Percentiles rank a stretch among this genome's conserved stretches.
Evolutionary conservation across 2,329 filamentous ascomycete species (phyloP).

Genomic region (Aspergillus vadensis): DNA sequence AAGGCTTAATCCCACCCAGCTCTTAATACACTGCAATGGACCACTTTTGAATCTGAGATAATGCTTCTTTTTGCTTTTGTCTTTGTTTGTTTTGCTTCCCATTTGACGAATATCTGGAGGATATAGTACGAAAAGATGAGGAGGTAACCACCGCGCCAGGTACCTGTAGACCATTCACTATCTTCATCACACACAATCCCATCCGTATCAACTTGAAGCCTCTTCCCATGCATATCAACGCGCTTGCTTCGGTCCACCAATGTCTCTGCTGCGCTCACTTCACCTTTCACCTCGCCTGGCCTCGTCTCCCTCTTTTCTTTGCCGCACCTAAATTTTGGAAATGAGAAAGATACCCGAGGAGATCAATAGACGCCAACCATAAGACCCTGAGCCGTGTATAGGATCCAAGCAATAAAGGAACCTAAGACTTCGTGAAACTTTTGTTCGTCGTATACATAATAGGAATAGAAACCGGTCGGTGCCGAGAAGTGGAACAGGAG

Average conservation of each 20-base stretch:
- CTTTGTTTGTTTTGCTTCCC: constrained; percentile 24
- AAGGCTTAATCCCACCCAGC: background rate
- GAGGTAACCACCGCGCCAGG: constrained; percentile 27
- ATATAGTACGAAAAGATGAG: constrained; percentile 25
- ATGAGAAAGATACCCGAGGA: constrained; percentile 39
- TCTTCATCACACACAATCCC: constrained; percentile 29
- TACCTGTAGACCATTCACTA: constrained; percentile 24
- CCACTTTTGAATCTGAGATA: background rate
- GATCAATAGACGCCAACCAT: constrained; percentile 48
- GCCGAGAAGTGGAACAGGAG: constrained; percentile 32
- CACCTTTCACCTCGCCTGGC: constrained; percentile 34
- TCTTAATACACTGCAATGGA: background rate
- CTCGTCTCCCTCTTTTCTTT: constrained; percentile 38
- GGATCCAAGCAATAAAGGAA: constrained; percentile 37
- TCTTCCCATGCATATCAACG: constrained; percentile 29
- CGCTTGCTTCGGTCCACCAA: constrained; percentile 33
- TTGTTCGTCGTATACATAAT: constrained; percentile 48
- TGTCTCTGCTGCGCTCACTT: constrained; percentile 31
- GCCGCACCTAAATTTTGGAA: constrained; percentile 35
- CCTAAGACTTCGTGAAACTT: constrained; percentile 43
- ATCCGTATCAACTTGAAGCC: constrained; percentile 29
- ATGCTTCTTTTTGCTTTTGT: constrained; percentile 14
- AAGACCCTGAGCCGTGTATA: constrained; percentile 39
- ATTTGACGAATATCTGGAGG: constrained; percentile 23
- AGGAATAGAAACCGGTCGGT: constrained; percentile 30